Evolutionary conservation across 139 green algal genomes (phyloP).

Genomic region (Marvania coccoides): DNA sequence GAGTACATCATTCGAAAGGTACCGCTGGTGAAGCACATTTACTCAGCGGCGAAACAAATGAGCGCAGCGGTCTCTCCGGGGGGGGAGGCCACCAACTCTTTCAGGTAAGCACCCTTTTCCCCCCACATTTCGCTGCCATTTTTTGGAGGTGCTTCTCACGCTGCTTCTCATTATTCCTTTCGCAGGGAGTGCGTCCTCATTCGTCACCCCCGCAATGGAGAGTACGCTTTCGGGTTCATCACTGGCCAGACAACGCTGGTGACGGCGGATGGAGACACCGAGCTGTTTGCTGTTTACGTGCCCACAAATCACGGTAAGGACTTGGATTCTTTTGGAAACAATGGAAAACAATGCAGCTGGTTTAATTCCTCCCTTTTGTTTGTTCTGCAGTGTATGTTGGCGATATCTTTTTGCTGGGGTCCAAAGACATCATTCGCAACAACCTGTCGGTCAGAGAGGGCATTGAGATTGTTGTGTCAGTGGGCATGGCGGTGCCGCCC

Average conservation of each 20-base stretch:
- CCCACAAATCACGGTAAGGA: conserved; percentile 86
- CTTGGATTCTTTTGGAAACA: neutral
- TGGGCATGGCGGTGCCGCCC: conserved; percentile 58
- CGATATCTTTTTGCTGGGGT: conserved; percentile 79
- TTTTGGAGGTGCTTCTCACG: neutral
- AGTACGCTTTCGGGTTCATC: conserved; percentile 91
- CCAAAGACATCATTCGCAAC: conserved; percentile 79
- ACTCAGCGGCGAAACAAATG: conserved; percentile 90
- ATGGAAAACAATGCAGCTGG: neutral
- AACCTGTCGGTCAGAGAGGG: conserved; percentile 84
- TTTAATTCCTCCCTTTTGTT: neutral
- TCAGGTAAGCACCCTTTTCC: too few species aligned
- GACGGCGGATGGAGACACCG: conserved; percentile 28
- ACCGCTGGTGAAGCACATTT: conserved; percentile 91
- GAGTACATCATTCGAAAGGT: conserved; percentile 90
- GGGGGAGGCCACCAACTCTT: conserved; percentile 67
- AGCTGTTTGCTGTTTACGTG: conserved; percentile 77
- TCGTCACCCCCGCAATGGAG: conserved; percentile 71
- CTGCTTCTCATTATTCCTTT: too few species aligned
- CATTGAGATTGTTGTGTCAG: conserved; percentile 65
- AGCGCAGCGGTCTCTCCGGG: conserved; percentile 65
- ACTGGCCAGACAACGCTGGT: conserved; percentile 75
- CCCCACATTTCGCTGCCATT: neutral
- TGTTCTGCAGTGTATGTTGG: conserved; percentile 56
- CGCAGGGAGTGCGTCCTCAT: conserved; percentile 90